Base-by-base conservation (phyloP, 306 rosid genomes). In the Trifolium pratense region DNA sequence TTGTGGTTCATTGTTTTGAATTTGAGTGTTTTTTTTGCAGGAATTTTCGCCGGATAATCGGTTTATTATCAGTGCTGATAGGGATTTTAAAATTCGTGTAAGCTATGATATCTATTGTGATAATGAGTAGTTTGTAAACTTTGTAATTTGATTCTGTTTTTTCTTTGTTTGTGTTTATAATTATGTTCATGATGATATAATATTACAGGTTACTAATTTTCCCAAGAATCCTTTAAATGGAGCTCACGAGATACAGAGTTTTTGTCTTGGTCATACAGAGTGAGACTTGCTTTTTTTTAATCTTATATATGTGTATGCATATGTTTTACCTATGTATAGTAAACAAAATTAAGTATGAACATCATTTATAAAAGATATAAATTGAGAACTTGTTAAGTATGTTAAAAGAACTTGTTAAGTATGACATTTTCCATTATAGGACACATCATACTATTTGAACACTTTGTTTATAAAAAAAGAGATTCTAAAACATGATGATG, bases 191-290 rank as follows among this genome's bases (percentile, higher is more conserved):
- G n/a, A 62, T 34, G n/a, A 62, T 34, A 18, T 85, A 37, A 37
- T 39, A 23, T 84, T 56, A 48, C 82, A 91, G 97, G 96, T 88
- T 51, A 88, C 90, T 68, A 79, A 74, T 68, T 88, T 94, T 72
- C 96, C 96, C 63, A 84, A 71, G 34, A 87, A 89, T 31, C 92
- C 90, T 9, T 70, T 88, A 70, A 76, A 83, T 81, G 97, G 91
- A 81, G 96, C 90, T 80, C 97, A 88, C 60, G 86, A 88, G 87
- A 91, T 91, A 80, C 96, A 91, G 68, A 88, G 96, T 75, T 88
- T 89, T 84, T 91, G 93, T 79, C 96, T 94, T 63, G 96, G 95
- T 80, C 99, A 94, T 83, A 84, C 96, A 32, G 95, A 94, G 99
- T 94, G 75, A 85, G 95, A 66, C 21, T 29, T 56, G 65, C 25